Conservation (phyloP, 495 filamentous ascomycete species). For the Schizothecium vesticola region DNA sequence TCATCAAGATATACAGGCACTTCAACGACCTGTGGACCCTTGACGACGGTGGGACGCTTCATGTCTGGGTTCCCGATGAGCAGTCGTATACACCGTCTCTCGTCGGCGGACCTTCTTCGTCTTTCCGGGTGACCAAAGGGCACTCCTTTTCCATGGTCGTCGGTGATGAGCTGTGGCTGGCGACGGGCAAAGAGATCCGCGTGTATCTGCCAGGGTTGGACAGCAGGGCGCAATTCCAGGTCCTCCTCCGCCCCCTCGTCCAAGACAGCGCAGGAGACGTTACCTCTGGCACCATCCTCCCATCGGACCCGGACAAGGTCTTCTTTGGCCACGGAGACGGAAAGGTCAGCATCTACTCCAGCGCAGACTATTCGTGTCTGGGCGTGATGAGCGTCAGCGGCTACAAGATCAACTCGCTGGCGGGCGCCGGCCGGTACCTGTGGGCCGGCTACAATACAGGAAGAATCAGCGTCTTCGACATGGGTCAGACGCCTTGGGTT, state of each 20-base stretch:
- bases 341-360: conserved; percentile 87
- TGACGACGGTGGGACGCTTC: conserved; percentile 82
- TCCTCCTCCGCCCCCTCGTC: conserved; percentile 61
- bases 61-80: conserved; percentile 78
- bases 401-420: conserved; percentile 91
- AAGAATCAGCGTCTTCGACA: conserved; percentile 93
- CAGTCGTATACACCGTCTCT: conserved; percentile 66
- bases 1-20: conserved; percentile 82
- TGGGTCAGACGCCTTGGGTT: conserved; percentile 71
- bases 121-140: conserved; percentile 68
- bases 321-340: conserved; percentile 92
- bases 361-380: conserved; percentile 65
- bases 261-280: conserved; percentile 70
- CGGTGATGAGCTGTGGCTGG: conserved; percentile 79
- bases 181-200: conserved; percentile 79
- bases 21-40: conserved; percentile 90
- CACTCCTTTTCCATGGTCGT: conserved; percentile 84
- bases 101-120: conserved; percentile 54
- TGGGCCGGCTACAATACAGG: conserved; percentile 96
- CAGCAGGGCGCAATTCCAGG: conserved; percentile 59
- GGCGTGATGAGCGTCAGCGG: conserved; percentile 76
- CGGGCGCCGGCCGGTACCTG: conserved; percentile 74
- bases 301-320: conserved; percentile 69
- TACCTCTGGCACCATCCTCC: conserved; percentile 75
- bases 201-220: conserved; percentile 73